Percentiles rank a stretch among this genome's conserved stretches.
Conservation (phyloP, 768 basidiomycete species). For the Paxillus involutus region DNA sequence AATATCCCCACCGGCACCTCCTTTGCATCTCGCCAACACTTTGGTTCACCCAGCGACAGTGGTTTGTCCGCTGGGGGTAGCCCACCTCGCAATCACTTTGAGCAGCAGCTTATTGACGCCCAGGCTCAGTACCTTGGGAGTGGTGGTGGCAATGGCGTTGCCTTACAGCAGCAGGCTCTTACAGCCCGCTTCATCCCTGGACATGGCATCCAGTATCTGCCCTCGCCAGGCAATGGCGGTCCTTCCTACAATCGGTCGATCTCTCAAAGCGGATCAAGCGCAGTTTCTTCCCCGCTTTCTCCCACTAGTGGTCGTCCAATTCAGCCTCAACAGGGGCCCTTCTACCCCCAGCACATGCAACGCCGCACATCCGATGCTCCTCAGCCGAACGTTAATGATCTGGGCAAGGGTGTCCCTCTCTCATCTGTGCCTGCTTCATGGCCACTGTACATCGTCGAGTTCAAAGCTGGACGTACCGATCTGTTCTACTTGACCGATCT, state of each 20-base stretch:
- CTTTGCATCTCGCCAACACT: slow-evolving; percentile 45
- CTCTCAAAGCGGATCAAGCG: slow-evolving; percentile 35
- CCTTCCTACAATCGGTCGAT: slow-evolving; percentile 41
- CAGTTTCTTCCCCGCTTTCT: slow-evolving; percentile 56
- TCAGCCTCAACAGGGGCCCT: slow-evolving; percentile 29
- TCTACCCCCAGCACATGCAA: slow-evolving; percentile 32
- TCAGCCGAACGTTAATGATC: slow-evolving; percentile 43
- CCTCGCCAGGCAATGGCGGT: slow-evolving; percentile 31
- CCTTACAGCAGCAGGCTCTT: slow-evolving; percentile 34
- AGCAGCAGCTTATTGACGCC: slow-evolving; percentile 44
- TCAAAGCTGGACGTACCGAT: slow-evolving; percentile 96
- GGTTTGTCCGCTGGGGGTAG: slow-evolving; percentile 53
- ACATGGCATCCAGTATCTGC: slow-evolving; percentile 61
- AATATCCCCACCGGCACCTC: slow-evolving; percentile 50
- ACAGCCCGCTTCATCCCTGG: slow-evolving; percentile 65
- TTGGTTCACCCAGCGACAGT: slow-evolving; percentile 62
- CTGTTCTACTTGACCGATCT: slow-evolving; percentile 87
- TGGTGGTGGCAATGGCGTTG: slow-evolving; percentile 14
- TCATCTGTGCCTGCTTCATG: slow-evolving; percentile 78
- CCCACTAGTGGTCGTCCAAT: slow-evolving; percentile 37
- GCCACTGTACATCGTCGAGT: slow-evolving; percentile 95
- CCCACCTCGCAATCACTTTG: slow-evolving; percentile 46
- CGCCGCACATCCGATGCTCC: slow-evolving; percentile 42
- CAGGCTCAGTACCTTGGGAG: slow-evolving; percentile 35
- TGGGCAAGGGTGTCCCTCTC: slow-evolving; percentile 89